Base-by-base conservation (phyloP, 1,284 basidiomycete species). In the Caloboletus firmus region DNA sequence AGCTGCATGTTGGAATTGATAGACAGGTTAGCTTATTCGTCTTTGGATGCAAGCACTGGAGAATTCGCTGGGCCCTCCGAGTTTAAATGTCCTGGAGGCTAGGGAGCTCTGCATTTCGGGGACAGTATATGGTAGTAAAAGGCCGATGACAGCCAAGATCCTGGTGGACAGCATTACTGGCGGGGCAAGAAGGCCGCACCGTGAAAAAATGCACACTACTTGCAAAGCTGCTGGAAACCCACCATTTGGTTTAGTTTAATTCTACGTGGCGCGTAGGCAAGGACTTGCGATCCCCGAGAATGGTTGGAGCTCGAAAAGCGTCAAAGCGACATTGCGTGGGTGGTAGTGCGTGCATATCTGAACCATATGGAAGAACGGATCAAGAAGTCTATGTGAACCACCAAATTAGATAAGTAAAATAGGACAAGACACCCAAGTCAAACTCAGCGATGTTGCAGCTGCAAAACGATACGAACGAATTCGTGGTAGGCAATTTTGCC, bases 401-500 rank as follows among this genome's bases (percentile, higher is more conserved):
- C 35, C n/a, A 35, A 35, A 31, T 13, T 1, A 31, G 1, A 8
- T 26, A 26, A 26, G 26, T 26, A n/a, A n/a, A n/a, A n/a, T n/a
- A n/a, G n/a, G n/a, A n/a, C n/a, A n/a, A n/a, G 17, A n/a, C n/a
- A n/a, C 35, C 36, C 20, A 13, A 24, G 22, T 40, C 40, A 26
- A 39, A 26, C n/a, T n/a, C 10, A 26, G n/a, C 24, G 15, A 26
- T 26, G n/a, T 13, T 46, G 24, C 40, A 44, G 17, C 7, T 15
- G 55, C 52, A 52, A 20, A 34, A 48, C 45, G 48, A 54, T 30
- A 24, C 41, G 15, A 49, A 58, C 17, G 67, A 68, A 54, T 65
- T 70, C 26, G 64, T 72, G 60, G 66, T 72, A 56, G 37, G 68
- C 22, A 31, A 28, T 17, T 30, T 26, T 15, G 35, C 2, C 13